These are phyloP conservation scores for Curvularia sp. DNA, from an alignment of 2,329 filamentous ascomycete species.

Conservation along the genomic window DNA sequence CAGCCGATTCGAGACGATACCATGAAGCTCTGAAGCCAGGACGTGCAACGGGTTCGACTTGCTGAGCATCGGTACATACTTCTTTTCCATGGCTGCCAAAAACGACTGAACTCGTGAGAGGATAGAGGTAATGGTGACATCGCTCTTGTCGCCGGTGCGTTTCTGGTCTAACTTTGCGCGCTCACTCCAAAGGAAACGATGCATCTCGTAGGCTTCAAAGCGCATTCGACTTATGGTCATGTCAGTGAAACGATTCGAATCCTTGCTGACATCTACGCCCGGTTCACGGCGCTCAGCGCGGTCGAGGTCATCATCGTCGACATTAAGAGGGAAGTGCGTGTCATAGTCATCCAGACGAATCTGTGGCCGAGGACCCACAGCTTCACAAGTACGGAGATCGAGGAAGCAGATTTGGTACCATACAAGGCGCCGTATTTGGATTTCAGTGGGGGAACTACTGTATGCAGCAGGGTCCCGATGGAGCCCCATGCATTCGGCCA, in stretches of 20 bases:
- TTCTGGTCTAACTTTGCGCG: constrained; percentile 67
- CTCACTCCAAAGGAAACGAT: constrained; percentile 73
- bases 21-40: constrained; percentile 69
- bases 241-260: constrained; percentile 68
- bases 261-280: constrained; percentile 53
- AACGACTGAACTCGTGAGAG: constrained; percentile 75
- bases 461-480: constrained; percentile 75
- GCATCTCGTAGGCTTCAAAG: constrained; percentile 77
- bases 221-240: constrained; percentile 72
- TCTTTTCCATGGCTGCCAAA: constrained; percentile 67
- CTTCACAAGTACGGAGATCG: constrained; percentile 76
- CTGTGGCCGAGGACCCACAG: constrained; percentile 73
- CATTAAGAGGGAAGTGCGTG: constrained; percentile 74
- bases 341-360: constrained; percentile 79
- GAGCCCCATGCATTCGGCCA: constrained; percentile 79
- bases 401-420: constrained; percentile 83
- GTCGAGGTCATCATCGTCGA: constrained; percentile 70
- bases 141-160: constrained; percentile 30
- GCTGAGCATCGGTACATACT: constrained; percentile 70
- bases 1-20: constrained; percentile 67
- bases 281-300: constrained; percentile 32
- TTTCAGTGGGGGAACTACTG: constrained; percentile 70
- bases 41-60: constrained; percentile 68
- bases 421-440: constrained; percentile 73
- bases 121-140: constrained; percentile 62